Conservation (phyloP, 495 filamentous ascomycete species). For the Elasticomyces elasticus region DNA sequence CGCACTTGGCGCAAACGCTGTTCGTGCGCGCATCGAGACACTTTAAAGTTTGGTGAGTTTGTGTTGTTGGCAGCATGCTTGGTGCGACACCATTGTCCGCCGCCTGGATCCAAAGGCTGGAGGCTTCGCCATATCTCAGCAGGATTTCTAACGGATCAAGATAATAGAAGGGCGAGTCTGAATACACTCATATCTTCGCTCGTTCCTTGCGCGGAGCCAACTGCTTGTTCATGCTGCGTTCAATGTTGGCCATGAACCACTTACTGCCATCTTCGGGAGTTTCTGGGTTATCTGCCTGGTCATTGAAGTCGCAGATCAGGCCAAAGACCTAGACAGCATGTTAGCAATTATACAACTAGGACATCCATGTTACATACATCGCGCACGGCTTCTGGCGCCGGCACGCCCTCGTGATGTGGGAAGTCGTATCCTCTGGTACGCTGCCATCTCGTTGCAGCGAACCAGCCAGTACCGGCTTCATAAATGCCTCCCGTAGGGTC, state of each 20-base stretch:
- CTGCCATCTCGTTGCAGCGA: conserved; percentile 15
- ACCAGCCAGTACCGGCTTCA: conserved; percentile 10
- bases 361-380: conserved; percentile 2
- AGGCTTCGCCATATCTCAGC: too few species aligned
- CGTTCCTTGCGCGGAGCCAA: not conserved
- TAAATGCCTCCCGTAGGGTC: conserved; percentile 7
- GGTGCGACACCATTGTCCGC: too few species aligned
- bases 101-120: too few species aligned
- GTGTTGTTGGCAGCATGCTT: too few species aligned
- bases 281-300: conserved; percentile 16
- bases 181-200: not conserved
- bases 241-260: conserved; percentile 3
- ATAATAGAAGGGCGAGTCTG: too few species aligned
- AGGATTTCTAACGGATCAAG: too few species aligned
- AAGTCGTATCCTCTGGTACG: conserved; percentile 11
- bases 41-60: not conserved
- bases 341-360: not conserved
- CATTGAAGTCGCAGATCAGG: conserved; percentile 12
- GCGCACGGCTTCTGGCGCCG: conserved; percentile 7
- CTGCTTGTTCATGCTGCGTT: not conserved
- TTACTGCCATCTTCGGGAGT: conserved; percentile 10
- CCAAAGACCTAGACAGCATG: conserved; percentile 1
- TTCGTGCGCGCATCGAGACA: not conserved
- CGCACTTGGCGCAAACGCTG: too few species aligned
- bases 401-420: conserved; percentile 14